Evolutionary conservation across 257 asterid genomes (phyloP), one percentile per base, ranked within the genome.

Genomic region (Solanum chilense): DNA sequence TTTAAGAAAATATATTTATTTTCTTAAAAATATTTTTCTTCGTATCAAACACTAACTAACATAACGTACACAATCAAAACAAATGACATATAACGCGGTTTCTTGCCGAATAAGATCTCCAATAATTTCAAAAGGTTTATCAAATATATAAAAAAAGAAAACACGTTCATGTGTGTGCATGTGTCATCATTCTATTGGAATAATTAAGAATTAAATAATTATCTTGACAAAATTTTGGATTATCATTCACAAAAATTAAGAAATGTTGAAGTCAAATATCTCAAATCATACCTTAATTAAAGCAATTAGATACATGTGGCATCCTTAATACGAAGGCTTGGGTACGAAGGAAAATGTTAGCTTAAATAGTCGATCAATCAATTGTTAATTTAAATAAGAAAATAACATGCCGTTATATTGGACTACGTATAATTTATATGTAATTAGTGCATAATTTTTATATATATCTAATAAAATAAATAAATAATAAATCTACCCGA

Each of bases 11-110:
- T 14, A 0, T 6, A 6, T 1, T 23, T 23, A 60, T 60, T 52
- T 60, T 21, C 1, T 21, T 9, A 9, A 1, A 21, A 58, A 58
- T 21, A 58, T 60, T 60, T 23, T n/a, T 3, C 2, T 12, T 11
- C 33, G 1, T 5, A n/a, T 7, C 0, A 1, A 64, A n/a, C 33
- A 64, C 3, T 11, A 3, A 2, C 33, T n/a, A 5, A 27, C 18
- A 12, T 27, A 64, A 12, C 4, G 20, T 66, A 66, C 15, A 6
- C 20, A 3, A 66, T 25, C 5, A 27, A 66, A 66, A 66, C 10
- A 25, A 66, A 12, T 66, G 37, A 12, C 37, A 25, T 27, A 66
- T 27, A 3, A 27, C 35, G 73, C 2, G 35, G 37, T 66, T 66
- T 66, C 73, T 27, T 66, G 37, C 20, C 2, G 3, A n/a, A 4